Evolutionary conservation across 1,284 basidiomycete genomes (phyloP).

Genomic region (Puccinia polysora): DNA sequence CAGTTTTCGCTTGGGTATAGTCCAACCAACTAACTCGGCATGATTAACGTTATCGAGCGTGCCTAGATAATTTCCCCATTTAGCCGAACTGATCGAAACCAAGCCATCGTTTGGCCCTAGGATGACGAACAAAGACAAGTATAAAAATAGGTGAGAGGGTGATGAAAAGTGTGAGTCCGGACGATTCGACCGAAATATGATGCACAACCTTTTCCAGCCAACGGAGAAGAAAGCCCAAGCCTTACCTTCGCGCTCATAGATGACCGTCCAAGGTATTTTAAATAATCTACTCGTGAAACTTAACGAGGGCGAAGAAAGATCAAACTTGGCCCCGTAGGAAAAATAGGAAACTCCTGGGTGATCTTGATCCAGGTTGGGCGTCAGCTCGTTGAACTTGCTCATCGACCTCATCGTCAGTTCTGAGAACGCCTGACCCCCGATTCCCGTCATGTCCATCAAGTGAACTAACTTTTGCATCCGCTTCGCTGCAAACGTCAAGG

Average conservation of each 20-base stretch:
- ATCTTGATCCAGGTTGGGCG: slow-evolving; percentile 68
- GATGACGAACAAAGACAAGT: background rate
- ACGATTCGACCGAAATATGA: slow-evolving; percentile 67
- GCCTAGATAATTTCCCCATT: slow-evolving; percentile 62
- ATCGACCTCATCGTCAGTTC: slow-evolving; percentile 78
- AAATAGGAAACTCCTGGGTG: slow-evolving; percentile 81
- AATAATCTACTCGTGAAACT: slow-evolving; percentile 73
- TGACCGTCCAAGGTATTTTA: slow-evolving; percentile 47
- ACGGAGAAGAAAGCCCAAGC: slow-evolving; percentile 45
- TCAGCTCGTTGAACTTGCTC: slow-evolving; percentile 78
- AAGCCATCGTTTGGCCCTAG: slow-evolving; percentile 69
- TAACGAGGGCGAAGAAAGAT: slow-evolving; percentile 68
- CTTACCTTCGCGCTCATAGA: slow-evolving; percentile 19
- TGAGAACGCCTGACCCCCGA: slow-evolving; percentile 85
- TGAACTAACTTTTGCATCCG: slow-evolving; percentile 55
- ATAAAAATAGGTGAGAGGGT: slow-evolving; percentile 67
- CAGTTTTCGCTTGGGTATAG: slow-evolving; percentile 50
- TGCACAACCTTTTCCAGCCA: background rate
- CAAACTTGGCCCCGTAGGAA: slow-evolving; percentile 85
- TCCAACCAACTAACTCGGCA: slow-evolving; percentile 64
- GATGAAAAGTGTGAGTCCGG: slow-evolving; percentile 75
- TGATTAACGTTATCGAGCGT: slow-evolving; percentile 76
- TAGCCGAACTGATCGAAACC: slow-evolving; percentile 73
- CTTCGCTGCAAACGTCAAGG: slow-evolving; percentile 51
- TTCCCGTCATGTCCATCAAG: slow-evolving; percentile 69